phyloP scores from a whole-genome alignment of 352 stramenopile species.

The Phytophthora tentaculata region DNA sequence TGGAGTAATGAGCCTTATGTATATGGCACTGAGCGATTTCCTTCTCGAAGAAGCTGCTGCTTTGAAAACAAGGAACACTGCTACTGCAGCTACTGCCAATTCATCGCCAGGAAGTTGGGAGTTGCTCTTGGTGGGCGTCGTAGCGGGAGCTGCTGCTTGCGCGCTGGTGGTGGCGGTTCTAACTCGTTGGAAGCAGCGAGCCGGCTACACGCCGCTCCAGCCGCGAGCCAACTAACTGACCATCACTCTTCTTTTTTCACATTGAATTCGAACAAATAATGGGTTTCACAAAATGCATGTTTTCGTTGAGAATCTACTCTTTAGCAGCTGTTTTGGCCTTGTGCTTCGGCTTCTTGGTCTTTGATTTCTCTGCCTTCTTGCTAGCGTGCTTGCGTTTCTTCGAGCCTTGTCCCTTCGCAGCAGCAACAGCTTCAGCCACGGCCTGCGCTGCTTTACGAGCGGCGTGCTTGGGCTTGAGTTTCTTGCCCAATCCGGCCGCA shows the following conservation, averaged over 20 bases:
- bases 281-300: slow-evolving; percentile 23
- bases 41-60: slow-evolving; percentile 25
- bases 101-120: slow-evolving; percentile 15
- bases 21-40: slow-evolving; percentile 75
- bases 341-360: slow-evolving; percentile 77
- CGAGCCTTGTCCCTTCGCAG: slow-evolving; percentile 26
- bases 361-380: slow-evolving; percentile 37
- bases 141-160: slow-evolving; percentile 35
- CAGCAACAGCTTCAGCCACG: slow-evolving; percentile 19
- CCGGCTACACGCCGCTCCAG: slow-evolving; percentile 56
- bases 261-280: background rate
- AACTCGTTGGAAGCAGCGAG: slow-evolving; percentile 56
- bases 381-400: slow-evolving; percentile 39
- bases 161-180: slow-evolving; percentile 29
- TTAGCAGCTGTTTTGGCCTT: slow-evolving; percentile 69
- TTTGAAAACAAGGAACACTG: slow-evolving; percentile 10
- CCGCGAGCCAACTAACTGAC: slow-evolving; percentile 16
- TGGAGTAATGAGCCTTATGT: slow-evolving; percentile 83
- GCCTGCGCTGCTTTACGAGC: slow-evolving; percentile 54
- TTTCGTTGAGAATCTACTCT: slow-evolving; percentile 32
- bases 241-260: background rate
- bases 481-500: slow-evolving; percentile 41
- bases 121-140: slow-evolving; percentile 28
- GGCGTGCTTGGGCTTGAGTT: slow-evolving; percentile 66
- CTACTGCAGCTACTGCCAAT: background rate